Evolutionary conservation across 257 asterid genomes (phyloP), one percentile per base, ranked within the genome.

Genomic region (Ajuga chamaepitys): DNA sequence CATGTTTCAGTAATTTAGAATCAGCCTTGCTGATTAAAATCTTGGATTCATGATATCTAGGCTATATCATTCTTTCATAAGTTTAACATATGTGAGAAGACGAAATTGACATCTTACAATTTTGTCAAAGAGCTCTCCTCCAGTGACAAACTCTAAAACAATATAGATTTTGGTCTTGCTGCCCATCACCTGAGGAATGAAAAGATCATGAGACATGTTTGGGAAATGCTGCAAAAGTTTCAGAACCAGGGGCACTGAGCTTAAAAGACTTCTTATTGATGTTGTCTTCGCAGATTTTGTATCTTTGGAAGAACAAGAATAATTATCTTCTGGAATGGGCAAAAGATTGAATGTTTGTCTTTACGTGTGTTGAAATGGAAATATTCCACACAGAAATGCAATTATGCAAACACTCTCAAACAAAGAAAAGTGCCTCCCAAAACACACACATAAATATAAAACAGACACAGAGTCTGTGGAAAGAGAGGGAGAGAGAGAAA

Each of bases 61-160:
- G 44, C 13, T 4, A 13, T 51, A 7, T 64, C 22, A 20, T 34
- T 34, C 32, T 60, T 25, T 5, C 25, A 17, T 26, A 11, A 21
- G 24, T 17, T 41, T 13, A 68, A 24, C 37, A 30, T 28, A n/a
- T 30, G 52, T 3, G 10, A 4, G 13, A 12, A 9, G 37, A 16
- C 11, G 42, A 71, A 66, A 37, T 51, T 70, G 21, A 12, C 25
- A n/a, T 75, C 95, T 80, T 81, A 91, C 98, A 66, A 92, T 92
- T 75, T 88, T 88, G 84, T 92, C 98, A 16, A 92, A 92, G 44
- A 92, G 97, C 81, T 88, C 98, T 68, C 98, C 96, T 8, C 98
- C 98, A 4, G 96, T 92, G 61, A 92, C 82, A 25, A 83, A 92
- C 76, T 92, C 98, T 85, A 92, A 62, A 75, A 88, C 90, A 44